Percentiles rank a stretch among this genome's conserved stretches.
These are phyloP conservation scores for Gilbertella persicaria DNA, from an alignment of 371 early-diverging fungal genomes.

Conservation along the genomic window DNA sequence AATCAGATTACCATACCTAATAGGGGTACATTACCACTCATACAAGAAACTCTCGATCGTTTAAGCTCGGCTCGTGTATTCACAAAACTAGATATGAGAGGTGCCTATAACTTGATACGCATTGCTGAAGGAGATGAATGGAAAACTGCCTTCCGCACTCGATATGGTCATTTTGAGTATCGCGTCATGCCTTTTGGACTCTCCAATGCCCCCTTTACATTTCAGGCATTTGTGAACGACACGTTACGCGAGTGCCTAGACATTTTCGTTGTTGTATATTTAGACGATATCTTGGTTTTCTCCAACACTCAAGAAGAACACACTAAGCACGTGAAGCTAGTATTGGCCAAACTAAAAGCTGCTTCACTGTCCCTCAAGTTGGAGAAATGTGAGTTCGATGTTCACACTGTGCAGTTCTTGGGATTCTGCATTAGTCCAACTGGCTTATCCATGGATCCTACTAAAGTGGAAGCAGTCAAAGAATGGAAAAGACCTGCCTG, in stretches of 20 bases:
- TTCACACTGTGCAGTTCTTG: constrained; percentile 36
- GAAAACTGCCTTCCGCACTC: constrained; percentile 8
- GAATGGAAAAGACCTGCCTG: constrained; percentile 34
- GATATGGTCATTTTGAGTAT: constrained; percentile 45
- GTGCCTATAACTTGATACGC: constrained; percentile 40
- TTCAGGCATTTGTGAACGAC: constrained; percentile 41
- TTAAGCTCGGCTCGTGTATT: constrained; percentile 22
- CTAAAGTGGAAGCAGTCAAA: constrained; percentile 36
- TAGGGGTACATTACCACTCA: constrained; percentile 21
- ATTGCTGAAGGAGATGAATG: constrained; percentile 14
- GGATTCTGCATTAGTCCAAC: constrained; percentile 36
- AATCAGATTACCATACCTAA: constrained; percentile 45
- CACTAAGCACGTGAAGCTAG: constrained; percentile 28
- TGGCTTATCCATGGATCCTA: constrained; percentile 33
- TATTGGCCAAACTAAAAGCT: constrained; percentile 30
- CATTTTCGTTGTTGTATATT: constrained; percentile 40
- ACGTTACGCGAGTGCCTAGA: constrained; percentile 38
- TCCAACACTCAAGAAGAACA: constrained; percentile 41
- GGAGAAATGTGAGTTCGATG: constrained; percentile 48
- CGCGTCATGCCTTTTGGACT: constrained; percentile 54
- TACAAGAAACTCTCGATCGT: constrained; percentile 30
- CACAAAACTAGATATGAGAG: constrained; percentile 39
- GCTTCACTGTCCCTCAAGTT: constrained; percentile 32
- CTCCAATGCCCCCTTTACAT: constrained; percentile 47
- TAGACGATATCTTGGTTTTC: constrained; percentile 53